Base-by-base conservation (phyloP, 2,329 filamentous ascomycete species). In the Beauveria caledonica region DNA sequence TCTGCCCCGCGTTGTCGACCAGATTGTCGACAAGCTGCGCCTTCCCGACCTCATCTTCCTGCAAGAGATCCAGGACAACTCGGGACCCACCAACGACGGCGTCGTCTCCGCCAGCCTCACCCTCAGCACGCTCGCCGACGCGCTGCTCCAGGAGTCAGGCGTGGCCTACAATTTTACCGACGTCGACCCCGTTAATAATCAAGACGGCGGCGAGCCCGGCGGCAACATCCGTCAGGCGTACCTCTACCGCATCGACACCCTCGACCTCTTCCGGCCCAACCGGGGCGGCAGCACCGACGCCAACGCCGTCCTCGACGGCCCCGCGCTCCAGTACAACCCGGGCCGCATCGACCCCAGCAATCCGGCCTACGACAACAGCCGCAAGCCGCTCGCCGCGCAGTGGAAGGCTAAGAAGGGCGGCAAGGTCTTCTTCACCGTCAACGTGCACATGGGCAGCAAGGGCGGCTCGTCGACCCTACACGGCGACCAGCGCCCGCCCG, bases 151-250 rank as follows among this genome's bases (percentile, higher is more conserved):
- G 3, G 72, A 77, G 10, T 77, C 74, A 42, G 80, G 79, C 25
- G 75, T 81, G 1, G 71, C 77, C 10, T 90, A 90, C 72, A 73
- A 76, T 45, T 89, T 80, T 67, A 75, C 79, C 29, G 80, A 85
- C 63, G 79, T 90, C 60, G 77, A 75, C 48, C 86, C 87, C 2
- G 72, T 79, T 39, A 74, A 88, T 68, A 77, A 81, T 70, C 66
- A 79, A 63, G 86, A 89, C 64, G 87, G 87, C 61, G 87, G 87
- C 39, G 74, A 82, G 63, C 83, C 85, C 1, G 87, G 87, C 15
- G 86, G 86, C 42, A 90, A 90, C 74, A 90, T 90, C 71, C 86
- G 87, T 49, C 76, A 78, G 51, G 86, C 86, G 0, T 90, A 88
- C 72, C 77, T 90, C 11, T 90, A 88, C 79, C 82, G 86, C 44